Evolutionary conservation across 805 yeast genomes (phyloP).

Genomic region (Saccharomycopsis microspora): DNA sequence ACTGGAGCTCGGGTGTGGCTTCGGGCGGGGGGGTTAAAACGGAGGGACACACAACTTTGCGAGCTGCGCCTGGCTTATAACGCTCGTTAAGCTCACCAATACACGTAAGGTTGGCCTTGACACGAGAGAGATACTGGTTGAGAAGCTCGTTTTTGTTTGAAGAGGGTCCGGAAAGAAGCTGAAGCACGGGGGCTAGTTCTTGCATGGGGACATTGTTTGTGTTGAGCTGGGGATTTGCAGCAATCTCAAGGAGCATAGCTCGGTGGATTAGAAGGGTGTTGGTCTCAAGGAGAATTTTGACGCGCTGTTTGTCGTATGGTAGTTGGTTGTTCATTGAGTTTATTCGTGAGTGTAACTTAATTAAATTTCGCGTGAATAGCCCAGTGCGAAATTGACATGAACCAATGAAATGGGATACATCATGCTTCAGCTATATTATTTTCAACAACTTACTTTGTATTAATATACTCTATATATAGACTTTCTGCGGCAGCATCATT

Average conservation of each 20-base stretch:
- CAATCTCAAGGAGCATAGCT: constrained; percentile 8
- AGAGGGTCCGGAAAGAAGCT: constrained; percentile 3
- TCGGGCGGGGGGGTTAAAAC: constrained; percentile 15
- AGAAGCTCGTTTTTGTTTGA: constrained; percentile 6
- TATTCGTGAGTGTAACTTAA: no score
- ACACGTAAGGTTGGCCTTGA: constrained; percentile 14
- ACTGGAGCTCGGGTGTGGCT: constrained; percentile 7
- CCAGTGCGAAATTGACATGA: no score
- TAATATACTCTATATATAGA: no score
- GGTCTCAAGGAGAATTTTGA: constrained; percentile 13
- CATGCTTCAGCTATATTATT: no score
- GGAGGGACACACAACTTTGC: constrained; percentile 5
- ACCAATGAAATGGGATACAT: no score
- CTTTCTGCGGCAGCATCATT: no score
- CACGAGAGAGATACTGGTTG: constrained; percentile 12
- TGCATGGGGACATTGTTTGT: constrained; percentile 5
- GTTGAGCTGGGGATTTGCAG: constrained; percentile 11
- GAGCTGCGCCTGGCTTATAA: background rate
- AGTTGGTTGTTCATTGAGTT: no score
- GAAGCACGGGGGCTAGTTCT: constrained; percentile 2
- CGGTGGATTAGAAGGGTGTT: constrained; percentile 13
- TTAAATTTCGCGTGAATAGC: no score
- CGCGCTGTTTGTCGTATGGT: constrained; percentile 8
- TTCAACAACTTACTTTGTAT: no score
- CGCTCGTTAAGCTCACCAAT: constrained; percentile 15